Conservation (phyloP, 2,329 filamentous ascomycete genomes). For the Alternaria angustiovoidea region DNA sequence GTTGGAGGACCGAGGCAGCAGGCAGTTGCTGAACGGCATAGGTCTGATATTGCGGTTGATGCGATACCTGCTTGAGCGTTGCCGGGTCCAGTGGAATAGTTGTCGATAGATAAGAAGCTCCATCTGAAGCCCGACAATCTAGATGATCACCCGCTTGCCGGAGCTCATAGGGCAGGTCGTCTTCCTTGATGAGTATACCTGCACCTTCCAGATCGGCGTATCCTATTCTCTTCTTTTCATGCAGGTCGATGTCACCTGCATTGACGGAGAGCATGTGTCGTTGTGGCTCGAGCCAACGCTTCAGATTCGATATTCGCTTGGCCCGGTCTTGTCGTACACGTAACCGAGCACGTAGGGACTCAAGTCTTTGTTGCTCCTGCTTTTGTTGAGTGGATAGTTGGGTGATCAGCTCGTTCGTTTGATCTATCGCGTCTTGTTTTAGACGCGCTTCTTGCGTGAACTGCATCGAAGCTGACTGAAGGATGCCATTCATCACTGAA, state of each 20-base stretch:
- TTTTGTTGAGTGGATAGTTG: slow-evolving; percentile 80
- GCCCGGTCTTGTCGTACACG: slow-evolving; percentile 70
- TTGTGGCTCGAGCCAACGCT: slow-evolving; percentile 75
- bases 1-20: slow-evolving; percentile 60
- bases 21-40: slow-evolving; percentile 29
- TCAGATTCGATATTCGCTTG: slow-evolving; percentile 79
- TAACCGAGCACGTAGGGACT: slow-evolving; percentile 72
- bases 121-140: slow-evolving; percentile 40
- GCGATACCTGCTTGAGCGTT: slow-evolving; percentile 40
- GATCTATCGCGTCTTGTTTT: slow-evolving; percentile 85
- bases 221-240: slow-evolving; percentile 55
- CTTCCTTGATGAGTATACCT: slow-evolving; percentile 36
- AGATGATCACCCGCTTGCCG: slow-evolving; percentile 42
- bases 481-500: slow-evolving; percentile 78
- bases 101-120: slow-evolving; percentile 40
- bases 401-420: slow-evolving; percentile 80
- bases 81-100: slow-evolving; percentile 33
- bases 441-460: slow-evolving; percentile 82
- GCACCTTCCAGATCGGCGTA: slow-evolving; percentile 56
- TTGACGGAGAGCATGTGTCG: slow-evolving; percentile 61
- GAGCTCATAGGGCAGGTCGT: slow-evolving; percentile 40
- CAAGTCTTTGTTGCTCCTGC: slow-evolving; percentile 76
- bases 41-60: slow-evolving; percentile 21
- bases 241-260: slow-evolving; percentile 50
- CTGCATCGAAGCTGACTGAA: slow-evolving; percentile 78